Evolutionary conservation across 2,329 filamentous ascomycete genomes (phyloP), one percentile per base, ranked within the genome.

Genomic region (Aspergillus japonicus): DNA sequence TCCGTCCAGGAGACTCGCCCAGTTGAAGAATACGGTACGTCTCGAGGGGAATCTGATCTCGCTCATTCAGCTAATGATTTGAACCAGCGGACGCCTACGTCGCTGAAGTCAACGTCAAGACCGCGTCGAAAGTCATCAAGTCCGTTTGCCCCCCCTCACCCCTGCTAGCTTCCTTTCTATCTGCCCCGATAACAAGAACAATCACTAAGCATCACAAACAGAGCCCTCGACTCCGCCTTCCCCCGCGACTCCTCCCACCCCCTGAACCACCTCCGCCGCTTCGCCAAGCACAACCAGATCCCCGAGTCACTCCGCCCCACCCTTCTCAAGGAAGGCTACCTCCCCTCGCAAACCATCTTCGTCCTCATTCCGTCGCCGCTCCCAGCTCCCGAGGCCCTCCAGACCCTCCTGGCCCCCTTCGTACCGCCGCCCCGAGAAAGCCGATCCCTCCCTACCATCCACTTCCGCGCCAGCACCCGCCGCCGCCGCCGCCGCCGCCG

Each of bases 91-190:
- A 78, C 54, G 78, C 78, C 14, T 78, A 77, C 56, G 75, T 77
- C 51, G 74, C 75, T 21, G 78, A 80, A 67, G 75, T 81, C 58
- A 75, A 77, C 48, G 69, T 78, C 50, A 80, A 77, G 67, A 69
- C 71, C 55, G 78, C 78, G 10, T 77, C 76, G 19, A 77, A 76
- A 61, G 77, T 78, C 50, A 68, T 77, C 54, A 77, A 79, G 78
- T 80, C 66, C 59, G 73, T 61, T 21, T 19, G 19, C 33, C 44
- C 39, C 35, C 33, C 8, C 50, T 33, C 19, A 14, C 19, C 5
- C 12, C 23, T 42, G 24, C 11, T 11, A 29, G 3, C 14, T 35
- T 10, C 24, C 5, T 5, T 54, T 50, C 33, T 54, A n/a, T 42
- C 12, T 29, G 35, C 39, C n/a, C 23, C 8, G 16, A 19, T 31